These are phyloP conservation scores for Apiospora sp. DNA, from an alignment of 2,329 filamentous ascomycete genomes.

Conservation along the genomic window DNA sequence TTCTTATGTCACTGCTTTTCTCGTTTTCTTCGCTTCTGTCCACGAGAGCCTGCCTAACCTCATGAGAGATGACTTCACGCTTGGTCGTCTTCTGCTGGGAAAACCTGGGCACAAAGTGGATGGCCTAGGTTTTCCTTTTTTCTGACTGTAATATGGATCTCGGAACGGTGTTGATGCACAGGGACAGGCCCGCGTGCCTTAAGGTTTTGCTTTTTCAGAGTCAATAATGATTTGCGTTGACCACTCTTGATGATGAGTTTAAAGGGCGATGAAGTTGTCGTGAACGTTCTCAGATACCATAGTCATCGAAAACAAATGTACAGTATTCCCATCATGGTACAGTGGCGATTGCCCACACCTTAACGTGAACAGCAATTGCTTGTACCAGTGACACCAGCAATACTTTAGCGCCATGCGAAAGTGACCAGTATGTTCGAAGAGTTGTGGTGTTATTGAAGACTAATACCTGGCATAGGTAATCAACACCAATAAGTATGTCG, in stretches of 20 bases:
- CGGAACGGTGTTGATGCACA: conserved; percentile 28
- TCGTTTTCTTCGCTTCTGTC: conserved; percentile 35
- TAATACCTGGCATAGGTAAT: neutral
- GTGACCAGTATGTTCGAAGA: neutral
- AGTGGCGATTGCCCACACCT: neutral
- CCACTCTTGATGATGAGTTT: conserved; percentile 16
- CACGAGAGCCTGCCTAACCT: conserved; percentile 23
- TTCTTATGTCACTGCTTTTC: conserved; percentile 12
- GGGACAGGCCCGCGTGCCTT: conserved; percentile 16
- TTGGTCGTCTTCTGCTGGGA: conserved; percentile 7
- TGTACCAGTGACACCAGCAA: neutral
- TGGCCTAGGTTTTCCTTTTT: conserved; percentile 25
- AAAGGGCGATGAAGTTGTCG: conserved; percentile 25
- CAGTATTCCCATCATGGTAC: conserved; percentile 20
- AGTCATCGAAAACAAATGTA: conserved; percentile 28
- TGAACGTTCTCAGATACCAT: conserved; percentile 25
- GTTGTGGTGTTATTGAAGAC: no score
- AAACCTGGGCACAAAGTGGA: conserved; percentile 7
- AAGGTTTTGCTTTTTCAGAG: conserved; percentile 21
- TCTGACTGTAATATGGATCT: conserved; percentile 31
- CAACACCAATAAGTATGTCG: no score
- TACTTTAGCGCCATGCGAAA: neutral
- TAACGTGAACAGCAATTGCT: neutral
- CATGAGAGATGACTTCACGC: conserved; percentile 24
- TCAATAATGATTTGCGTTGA: neutral